Evolutionary conservation across 257 asterid species (phyloP).

Genomic region (Capsicum baccatum): DNA sequence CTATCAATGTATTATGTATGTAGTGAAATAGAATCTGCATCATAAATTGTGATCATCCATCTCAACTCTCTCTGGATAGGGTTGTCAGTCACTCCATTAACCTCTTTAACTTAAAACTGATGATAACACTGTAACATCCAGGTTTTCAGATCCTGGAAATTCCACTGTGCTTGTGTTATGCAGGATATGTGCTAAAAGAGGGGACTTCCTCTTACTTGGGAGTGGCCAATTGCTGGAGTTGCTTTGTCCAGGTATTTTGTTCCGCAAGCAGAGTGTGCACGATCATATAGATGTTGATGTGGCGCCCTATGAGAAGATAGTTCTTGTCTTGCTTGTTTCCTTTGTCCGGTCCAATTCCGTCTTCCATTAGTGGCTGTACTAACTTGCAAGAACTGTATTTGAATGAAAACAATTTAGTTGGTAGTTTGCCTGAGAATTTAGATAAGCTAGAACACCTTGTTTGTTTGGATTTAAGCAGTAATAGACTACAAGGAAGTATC

Average conservation of each 20-base stretch:
- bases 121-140: conserved; percentile 32
- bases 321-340: neutral
- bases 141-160: conserved; percentile 40
- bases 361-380: conserved; percentile 68
- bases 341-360: conserved; percentile 63
- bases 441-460: conserved; percentile 57
- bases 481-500: conserved; percentile 56
- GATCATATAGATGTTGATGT: neutral
- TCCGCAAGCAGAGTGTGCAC: neutral
- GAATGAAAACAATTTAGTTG: conserved; percentile 54
- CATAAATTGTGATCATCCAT: too few species aligned
- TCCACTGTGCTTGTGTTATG: conserved; percentile 39
- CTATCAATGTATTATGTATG: too few species aligned
- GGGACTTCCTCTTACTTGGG: conserved; percentile 26
- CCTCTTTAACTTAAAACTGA: conserved; percentile 26
- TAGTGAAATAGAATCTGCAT: too few species aligned
- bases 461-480: conserved; percentile 49
- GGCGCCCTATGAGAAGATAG: neutral
- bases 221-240: conserved; percentile 33
- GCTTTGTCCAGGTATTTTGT: conserved; percentile 32
- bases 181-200: conserved; percentile 40
- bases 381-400: conserved; percentile 55
- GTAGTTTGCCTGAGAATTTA: conserved; percentile 63
- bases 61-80: too few species aligned
- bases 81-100: conserved; percentile 14